Evolutionary conservation across 768 basidiomycete species (phyloP), one percentile per base, ranked within the genome.

Genomic region (Harrya chromipes): DNA sequence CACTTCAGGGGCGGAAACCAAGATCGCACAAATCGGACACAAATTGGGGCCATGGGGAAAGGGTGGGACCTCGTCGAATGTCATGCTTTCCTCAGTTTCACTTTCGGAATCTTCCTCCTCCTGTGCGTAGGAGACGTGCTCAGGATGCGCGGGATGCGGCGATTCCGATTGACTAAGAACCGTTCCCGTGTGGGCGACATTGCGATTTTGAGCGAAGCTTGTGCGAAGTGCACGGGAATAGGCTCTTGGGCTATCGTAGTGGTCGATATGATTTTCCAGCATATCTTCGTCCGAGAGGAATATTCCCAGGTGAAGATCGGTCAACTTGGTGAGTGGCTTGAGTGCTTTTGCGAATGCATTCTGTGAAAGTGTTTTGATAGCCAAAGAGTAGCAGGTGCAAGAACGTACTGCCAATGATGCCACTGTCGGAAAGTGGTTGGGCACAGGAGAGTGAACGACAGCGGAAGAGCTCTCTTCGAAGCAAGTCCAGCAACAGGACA

Each of bases 401-500:
- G 27, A 20, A 70, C 83, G 63, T 66, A 88, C 87, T 46, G 78
- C 76, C 49, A 88, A 69, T 12, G 66, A 63, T 40, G 67, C 57
- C 8, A 68, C 72, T 23, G 73, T 69, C 14, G 63, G 46, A 56
- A 73, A 83, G 23, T 74, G 61, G 16, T 78, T 76, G 6, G 80
- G 80, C 47, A 88, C 71, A 0, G 85, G 85, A 7, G 85, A 88
- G 64, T 87, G 84, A 4, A 74, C 51, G 21, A 74, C 73, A 43
- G 74, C 71, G 9, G 68, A 73, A 21, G 80, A 68, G 41, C 78
- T 82, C 37, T 85, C 84, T 66, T 82, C 81, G 51, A 81, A 81
- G 61, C 86, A 88, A 39, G 61, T 57, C 74, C 80, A 81, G 62
- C 85, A 88, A 60, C 83, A 85, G 43, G 67, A 70, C 24, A 73